Base-by-base conservation (phyloP, 164 flowering plant species). In the Annona cherimola region DNA sequence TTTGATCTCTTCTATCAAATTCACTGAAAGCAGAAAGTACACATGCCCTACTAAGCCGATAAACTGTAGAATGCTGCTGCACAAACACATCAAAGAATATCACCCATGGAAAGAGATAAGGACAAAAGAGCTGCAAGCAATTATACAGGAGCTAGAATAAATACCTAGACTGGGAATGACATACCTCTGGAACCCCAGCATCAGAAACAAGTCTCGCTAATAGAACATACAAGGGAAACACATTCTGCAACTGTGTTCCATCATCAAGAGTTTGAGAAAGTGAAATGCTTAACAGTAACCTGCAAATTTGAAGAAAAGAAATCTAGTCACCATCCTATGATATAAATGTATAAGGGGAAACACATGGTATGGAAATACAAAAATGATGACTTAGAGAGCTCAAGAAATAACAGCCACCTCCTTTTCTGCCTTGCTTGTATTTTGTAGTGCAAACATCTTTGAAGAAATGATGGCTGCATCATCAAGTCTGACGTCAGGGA, bases 361-460 rank as follows among this genome's bases (percentile, higher is more conserved):
- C 35, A 50, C 18, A 50, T 64, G 67, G 50, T 11, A 50, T 64
- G 67, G 50, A 5, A 35, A 46, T 44, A 9, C 18, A 26, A 68
- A 20, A 55, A 26, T 1, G 61, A 12, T 12, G 44, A 54, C 8
- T 12, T 18, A 40, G 57, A 50, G 9, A 50, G 14, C 14, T 50
- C 14, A 50, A 50, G 57, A 50, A 16, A 50, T 50, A 16, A 50
- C 14, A 50, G 14, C 57, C 79, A 89, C 97, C 97, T 86, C 77
- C 64, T 87, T 77, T 79, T 85, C 76, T 80, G 82, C 69, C 85
- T 91, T 68, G 88, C 92, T 71, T 89, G 85, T 75, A 91, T 83
- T 79, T 91, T 90, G 90, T 92, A 92, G 63, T 66, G 77, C 81
- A 94, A 76, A 79, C 97, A 88, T 86, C 97, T 83, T 74, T 90